Percentiles rank a stretch among this genome's conserved stretches.
Conservation (phyloP, 164 flowering plant species). For the Warburgia ugandensis region DNA sequence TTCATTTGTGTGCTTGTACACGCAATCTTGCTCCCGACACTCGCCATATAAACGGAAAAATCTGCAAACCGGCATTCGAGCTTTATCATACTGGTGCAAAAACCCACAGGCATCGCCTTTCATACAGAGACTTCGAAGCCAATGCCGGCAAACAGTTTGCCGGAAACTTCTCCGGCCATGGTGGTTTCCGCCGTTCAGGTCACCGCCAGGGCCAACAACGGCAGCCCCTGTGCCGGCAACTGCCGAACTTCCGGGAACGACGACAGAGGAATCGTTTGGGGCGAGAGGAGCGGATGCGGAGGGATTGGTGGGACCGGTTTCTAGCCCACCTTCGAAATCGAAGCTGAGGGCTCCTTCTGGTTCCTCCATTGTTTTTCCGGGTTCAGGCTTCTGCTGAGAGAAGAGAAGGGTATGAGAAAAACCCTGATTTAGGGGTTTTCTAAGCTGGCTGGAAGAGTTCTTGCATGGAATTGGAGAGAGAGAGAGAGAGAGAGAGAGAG, state of each 20-base stretch:
- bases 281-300: slow-evolving; percentile 38
- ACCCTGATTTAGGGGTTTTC: slow-evolving; percentile 1
- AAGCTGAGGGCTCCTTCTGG: slow-evolving; percentile 83
- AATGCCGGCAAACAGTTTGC: slow-evolving; percentile 98
- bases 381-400: not conserved
- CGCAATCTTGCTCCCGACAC: slow-evolving; percentile 98
- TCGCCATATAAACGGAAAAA: slow-evolving; percentile 85
- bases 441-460: not conserved
- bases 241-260: slow-evolving; percentile 9
- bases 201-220: not conserved
- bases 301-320: slow-evolving; percentile 44
- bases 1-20: slow-evolving; percentile 93
- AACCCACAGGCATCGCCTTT: slow-evolving; percentile 99
- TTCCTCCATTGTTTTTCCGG: slow-evolving; percentile 51
- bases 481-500: slow-evolving; percentile 55
- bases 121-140: slow-evolving; percentile 96
- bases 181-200: slow-evolving; percentile 1
- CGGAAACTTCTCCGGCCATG: slow-evolving; percentile 70
- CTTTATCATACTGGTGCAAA: slow-evolving; percentile 92
- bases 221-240: slow-evolving; percentile 11
- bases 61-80: slow-evolving; percentile 94
- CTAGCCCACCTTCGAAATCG: slow-evolving; percentile 97
- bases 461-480: slow-evolving; percentile 31
- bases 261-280: slow-evolving; percentile 28
- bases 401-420: not conserved